Evolutionary conservation across 257 asterid species (phyloP).

Genomic region (Coffea eugenioides): DNA sequence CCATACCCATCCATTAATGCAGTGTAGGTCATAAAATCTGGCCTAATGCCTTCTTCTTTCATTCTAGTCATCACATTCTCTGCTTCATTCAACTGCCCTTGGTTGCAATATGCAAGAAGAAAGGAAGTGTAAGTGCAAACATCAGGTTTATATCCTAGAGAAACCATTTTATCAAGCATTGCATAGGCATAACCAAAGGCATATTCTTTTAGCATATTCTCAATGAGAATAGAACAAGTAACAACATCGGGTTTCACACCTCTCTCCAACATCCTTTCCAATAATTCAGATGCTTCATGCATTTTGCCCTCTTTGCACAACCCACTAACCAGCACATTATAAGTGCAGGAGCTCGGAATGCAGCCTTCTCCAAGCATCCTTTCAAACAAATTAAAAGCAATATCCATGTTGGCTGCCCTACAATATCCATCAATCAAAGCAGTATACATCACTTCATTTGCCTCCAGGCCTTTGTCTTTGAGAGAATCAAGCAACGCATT

Average conservation of each 20-base stretch:
- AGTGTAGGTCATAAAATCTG: slow-evolving; percentile 65
- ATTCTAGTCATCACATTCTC: slow-evolving; percentile 55
- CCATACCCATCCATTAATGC: slow-evolving; percentile 76
- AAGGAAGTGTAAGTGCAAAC: slow-evolving; percentile 71
- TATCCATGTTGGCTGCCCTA: slow-evolving; percentile 43
- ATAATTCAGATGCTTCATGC: slow-evolving; percentile 42
- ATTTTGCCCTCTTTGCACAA: slow-evolving; percentile 54
- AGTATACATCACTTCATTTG: slow-evolving; percentile 52
- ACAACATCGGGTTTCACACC: slow-evolving; percentile 54
- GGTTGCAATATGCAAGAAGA: slow-evolving; percentile 74
- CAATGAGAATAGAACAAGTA: slow-evolving; percentile 59
- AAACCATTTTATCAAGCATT: slow-evolving; percentile 44
- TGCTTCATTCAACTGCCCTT: slow-evolving; percentile 65
- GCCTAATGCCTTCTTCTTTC: slow-evolving; percentile 46
- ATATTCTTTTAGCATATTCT: slow-evolving; percentile 55
- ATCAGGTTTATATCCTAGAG: slow-evolving; percentile 59
- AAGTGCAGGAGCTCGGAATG: slow-evolving; percentile 52
- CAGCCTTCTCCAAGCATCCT: slow-evolving; percentile 52
- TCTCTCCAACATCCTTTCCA: slow-evolving; percentile 49
- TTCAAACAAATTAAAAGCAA: slow-evolving; percentile 50
- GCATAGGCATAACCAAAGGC: slow-evolving; percentile 55
- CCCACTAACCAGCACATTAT: slow-evolving; percentile 60
- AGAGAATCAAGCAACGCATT: slow-evolving; percentile 44
- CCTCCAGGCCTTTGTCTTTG: slow-evolving; percentile 43
- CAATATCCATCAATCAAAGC: slow-evolving; percentile 63